These are phyloP conservation scores for Phalaenopsis equestris DNA, from an alignment of 106 monocot genomes.

Conservation along the genomic window DNA sequence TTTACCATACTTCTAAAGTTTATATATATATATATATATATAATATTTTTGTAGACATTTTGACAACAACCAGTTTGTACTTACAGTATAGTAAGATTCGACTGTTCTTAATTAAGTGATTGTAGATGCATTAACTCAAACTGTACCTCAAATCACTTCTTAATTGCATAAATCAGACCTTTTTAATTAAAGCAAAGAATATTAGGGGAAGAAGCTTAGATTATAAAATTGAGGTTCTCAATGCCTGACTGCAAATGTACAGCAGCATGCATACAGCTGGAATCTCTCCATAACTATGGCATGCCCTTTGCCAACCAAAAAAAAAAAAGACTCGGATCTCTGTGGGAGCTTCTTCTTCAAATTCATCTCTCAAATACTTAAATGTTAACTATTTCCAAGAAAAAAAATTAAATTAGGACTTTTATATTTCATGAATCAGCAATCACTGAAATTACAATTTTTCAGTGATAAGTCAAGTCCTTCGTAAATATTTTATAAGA, in stretches of 20 bases:
- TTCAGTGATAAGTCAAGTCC: too few species aligned
- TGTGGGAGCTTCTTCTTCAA: neutral
- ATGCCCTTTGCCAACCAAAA: neutral
- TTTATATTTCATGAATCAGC: too few species aligned
- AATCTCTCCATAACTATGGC: constrained; percentile 3
- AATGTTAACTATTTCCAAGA: neutral
- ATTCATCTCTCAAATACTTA: neutral
- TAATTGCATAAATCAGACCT: neutral
- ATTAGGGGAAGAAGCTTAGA: neutral
- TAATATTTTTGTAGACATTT: neutral
- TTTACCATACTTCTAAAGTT: too few species aligned
- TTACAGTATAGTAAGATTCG: too few species aligned
- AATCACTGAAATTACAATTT: too few species aligned
- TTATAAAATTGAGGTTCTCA: neutral
- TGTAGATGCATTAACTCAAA: too few species aligned
- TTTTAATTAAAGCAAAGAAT: neutral
- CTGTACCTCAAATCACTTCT: neutral
- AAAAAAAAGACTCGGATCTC: neutral
- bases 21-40: too few species aligned
- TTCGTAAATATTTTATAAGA: too few species aligned
- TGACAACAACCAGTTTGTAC: too few species aligned
- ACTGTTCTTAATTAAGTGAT: too few species aligned
- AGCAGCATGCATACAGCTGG: neutral
- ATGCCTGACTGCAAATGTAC: neutral
- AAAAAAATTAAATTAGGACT: neutral